These are phyloP conservation scores for Patellaria atrata DNA, from an alignment of 495 filamentous ascomycete species.

Conservation along the genomic window DNA sequence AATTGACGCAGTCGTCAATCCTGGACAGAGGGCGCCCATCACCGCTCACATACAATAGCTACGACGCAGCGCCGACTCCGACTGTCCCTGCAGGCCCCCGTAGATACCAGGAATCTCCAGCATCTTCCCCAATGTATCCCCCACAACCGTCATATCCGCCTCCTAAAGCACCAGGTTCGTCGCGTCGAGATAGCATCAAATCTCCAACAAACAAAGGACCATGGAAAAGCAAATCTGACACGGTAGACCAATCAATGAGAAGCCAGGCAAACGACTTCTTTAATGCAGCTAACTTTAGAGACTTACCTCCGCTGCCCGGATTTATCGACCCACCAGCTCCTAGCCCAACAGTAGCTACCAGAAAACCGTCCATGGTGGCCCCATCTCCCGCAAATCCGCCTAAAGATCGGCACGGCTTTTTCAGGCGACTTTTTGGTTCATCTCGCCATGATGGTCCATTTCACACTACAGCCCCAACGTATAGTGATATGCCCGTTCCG, in stretches of 20 bases:
- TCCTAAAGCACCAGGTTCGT: conserved; percentile 23
- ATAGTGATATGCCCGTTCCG: too few relatives aligned
- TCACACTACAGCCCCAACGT: conserved; percentile 6
- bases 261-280: conserved; percentile 26
- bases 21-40: conserved; percentile 22
- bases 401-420: conserved; percentile 77
- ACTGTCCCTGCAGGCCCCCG: conserved; percentile 73
- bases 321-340: conserved; percentile 32
- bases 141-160: conserved; percentile 17
- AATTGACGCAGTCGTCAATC: conserved; percentile 12
- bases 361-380: conserved; percentile 31
- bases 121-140: conserved; percentile 27
- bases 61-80: conserved; percentile 80
- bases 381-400: conserved; percentile 19
- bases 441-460: conserved; percentile 2
- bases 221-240: conserved; percentile 42
- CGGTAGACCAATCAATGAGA: conserved; percentile 27
- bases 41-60: conserved; percentile 33
- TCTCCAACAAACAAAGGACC: conserved; percentile 47
- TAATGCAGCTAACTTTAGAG: conserved; percentile 19
- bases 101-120: conserved; percentile 30
- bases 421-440: conserved; percentile 70
- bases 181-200: conserved; percentile 47
- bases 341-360: conserved; percentile 39
- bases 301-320: conserved; percentile 14